These are phyloP conservation scores for Pinus albicaulis DNA, from an alignment of 75 land plant species.

Conservation along the genomic window DNA sequence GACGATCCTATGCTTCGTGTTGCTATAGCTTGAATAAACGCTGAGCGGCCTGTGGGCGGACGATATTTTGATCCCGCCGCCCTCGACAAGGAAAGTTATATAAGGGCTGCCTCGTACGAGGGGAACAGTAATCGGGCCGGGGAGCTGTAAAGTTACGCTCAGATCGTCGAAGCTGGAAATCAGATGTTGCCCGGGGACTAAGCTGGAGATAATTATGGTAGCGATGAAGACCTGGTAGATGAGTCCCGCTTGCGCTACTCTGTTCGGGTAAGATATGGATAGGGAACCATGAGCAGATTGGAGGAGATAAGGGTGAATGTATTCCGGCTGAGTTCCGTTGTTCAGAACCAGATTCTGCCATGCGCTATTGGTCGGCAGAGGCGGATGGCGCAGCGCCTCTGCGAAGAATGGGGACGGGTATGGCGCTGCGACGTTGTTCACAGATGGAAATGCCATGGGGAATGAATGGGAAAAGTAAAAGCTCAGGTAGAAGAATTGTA, in stretches of 20 bases:
- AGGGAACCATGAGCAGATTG: constrained; percentile 46
- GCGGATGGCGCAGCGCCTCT: constrained; percentile 33
- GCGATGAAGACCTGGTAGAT: constrained; percentile 55
- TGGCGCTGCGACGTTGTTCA: constrained; percentile 55
- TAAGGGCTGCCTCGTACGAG: constrained; percentile 86
- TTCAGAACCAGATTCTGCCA: constrained; percentile 87
- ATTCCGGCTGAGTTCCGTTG: constrained; percentile 74
- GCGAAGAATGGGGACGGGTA: constrained; percentile 64
- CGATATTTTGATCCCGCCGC: constrained; percentile 30
- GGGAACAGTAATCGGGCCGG: constrained; percentile 41
- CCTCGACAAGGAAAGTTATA: constrained; percentile 39
- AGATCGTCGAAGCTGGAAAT: constrained; percentile 35
- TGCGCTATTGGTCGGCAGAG: constrained; percentile 84
- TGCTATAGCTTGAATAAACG: constrained; percentile 27
- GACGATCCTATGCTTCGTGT: constrained; percentile 56
- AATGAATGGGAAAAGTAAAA: too few relatives aligned
- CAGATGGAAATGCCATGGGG: constrained; percentile 32
- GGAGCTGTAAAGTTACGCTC: constrained; percentile 10
- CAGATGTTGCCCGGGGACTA: constrained; percentile 4
- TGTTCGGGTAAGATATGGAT: constrained; percentile 62
- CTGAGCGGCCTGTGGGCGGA: constrained; percentile 55
- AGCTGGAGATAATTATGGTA: constrained; percentile 25
- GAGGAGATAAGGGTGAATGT: constrained; percentile 85
- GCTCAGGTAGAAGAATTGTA: too few relatives aligned
- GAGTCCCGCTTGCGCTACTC: constrained; percentile 29